phyloP scores from a whole-genome alignment of 2,329 filamentous ascomycete genomes.

The Pseudogymnoascus sp. region DNA sequence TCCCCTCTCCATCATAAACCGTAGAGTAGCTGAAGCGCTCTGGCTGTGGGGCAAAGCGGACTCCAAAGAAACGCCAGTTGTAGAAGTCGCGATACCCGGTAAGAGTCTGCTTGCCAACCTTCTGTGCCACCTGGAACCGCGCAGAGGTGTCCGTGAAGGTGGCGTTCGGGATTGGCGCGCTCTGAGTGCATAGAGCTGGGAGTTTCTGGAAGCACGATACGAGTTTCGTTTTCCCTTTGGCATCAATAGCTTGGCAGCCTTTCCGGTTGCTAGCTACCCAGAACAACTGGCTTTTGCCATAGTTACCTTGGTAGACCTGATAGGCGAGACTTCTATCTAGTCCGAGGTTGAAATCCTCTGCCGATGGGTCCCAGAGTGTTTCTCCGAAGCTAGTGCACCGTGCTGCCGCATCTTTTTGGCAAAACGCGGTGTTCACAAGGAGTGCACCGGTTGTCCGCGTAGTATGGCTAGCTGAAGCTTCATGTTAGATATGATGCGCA shows the following conservation, averaged over 20 bases:
- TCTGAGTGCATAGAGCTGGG: slow-evolving; percentile 45
- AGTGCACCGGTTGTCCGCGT: background rate
- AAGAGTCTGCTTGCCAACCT: slow-evolving; percentile 39
- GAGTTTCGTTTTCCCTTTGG: slow-evolving; percentile 27
- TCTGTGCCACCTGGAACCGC: slow-evolving; percentile 35
- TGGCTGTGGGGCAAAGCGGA: slow-evolving; percentile 24
- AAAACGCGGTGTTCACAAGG: background rate
- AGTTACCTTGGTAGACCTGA: slow-evolving; percentile 20
- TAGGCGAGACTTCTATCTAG: slow-evolving; percentile 18
- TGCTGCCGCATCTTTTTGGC: background rate
- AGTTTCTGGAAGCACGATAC: slow-evolving; percentile 29
- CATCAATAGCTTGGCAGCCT: slow-evolving; percentile 18
- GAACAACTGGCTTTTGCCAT: slow-evolving; percentile 19
- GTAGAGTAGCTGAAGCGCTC: slow-evolving; percentile 35
- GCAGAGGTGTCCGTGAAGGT: slow-evolving; percentile 30
- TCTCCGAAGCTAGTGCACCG: background rate
- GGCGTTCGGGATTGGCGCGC: slow-evolving; percentile 31
- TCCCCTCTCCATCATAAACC: slow-evolving; percentile 38
- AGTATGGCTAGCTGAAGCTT: slow-evolving; percentile 2
- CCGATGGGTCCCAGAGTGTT: slow-evolving; percentile 5
- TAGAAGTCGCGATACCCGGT: slow-evolving; percentile 47
- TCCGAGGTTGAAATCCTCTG: slow-evolving; percentile 9
- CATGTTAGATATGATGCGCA: background rate
- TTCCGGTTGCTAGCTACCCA: slow-evolving; percentile 19
- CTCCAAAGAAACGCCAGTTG: slow-evolving; percentile 35